These are phyloP conservation scores for Galium porrigens DNA, from an alignment of 305 asterid genomes.

Conservation along the genomic window DNA sequence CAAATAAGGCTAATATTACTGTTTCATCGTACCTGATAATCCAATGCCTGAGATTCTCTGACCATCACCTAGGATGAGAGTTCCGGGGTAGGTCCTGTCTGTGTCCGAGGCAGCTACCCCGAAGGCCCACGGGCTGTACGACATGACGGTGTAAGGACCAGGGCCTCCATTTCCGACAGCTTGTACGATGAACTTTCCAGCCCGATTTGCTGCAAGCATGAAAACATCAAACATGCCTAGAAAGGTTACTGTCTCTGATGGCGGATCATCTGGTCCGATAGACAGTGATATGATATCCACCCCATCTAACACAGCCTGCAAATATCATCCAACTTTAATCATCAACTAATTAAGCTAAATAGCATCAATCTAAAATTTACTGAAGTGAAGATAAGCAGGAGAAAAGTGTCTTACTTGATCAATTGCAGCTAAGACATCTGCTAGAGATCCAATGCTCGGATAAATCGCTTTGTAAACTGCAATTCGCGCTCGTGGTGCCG, in stretches of 20 bases:
- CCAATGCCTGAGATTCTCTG: conserved; percentile 57
- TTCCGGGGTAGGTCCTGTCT: conserved; percentile 66
- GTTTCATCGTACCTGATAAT: conserved; percentile 37
- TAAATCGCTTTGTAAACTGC: conserved; percentile 85
- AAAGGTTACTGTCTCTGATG: conserved; percentile 54
- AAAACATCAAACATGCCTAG: conserved; percentile 63
- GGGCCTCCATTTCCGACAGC: conserved; percentile 88
- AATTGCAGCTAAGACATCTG: conserved; percentile 85
- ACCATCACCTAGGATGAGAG: conserved; percentile 62
- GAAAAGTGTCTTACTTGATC: conserved; percentile 46
- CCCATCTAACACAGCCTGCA: conserved; percentile 76
- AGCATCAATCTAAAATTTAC: too few species aligned
- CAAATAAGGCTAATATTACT: background rate
- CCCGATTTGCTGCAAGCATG: conserved; percentile 67
- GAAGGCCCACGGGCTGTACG: conserved; percentile 81
- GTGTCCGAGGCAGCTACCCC: conserved; percentile 67
- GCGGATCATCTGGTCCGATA: conserved; percentile 76
- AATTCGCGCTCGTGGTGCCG: conserved; percentile 93
- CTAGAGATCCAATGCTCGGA: conserved; percentile 59
- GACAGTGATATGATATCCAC: conserved; percentile 76
- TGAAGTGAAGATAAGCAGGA: background rate
- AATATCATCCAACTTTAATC: background rate
- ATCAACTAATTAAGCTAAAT: too few species aligned
- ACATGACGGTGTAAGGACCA: conserved; percentile 51
- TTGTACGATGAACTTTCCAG: conserved; percentile 67